These are phyloP conservation scores for Myxozyma neotropica DNA, from an alignment of 805 yeast genomes.

Conservation along the genomic window DNA sequence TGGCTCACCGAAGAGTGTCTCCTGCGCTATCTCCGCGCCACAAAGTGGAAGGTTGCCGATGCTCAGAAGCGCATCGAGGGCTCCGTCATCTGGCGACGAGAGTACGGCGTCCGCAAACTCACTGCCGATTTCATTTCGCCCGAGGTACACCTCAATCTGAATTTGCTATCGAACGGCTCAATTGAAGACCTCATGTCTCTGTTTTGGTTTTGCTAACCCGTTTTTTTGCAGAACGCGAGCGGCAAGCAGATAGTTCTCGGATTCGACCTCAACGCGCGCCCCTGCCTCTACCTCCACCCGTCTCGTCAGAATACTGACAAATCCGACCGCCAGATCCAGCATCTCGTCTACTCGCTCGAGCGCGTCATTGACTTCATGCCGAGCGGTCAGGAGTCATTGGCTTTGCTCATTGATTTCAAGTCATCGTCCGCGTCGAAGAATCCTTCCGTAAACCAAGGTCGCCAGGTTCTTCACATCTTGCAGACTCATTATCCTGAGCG, in stretches of 20 bases:
- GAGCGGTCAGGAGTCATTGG: constrained; percentile 90
- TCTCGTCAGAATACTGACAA: constrained; percentile 96
- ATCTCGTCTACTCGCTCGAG: constrained; percentile 88
- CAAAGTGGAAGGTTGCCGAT: constrained; percentile 79
- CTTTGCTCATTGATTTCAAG: constrained; percentile 89
- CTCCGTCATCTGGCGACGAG: constrained; percentile 91
- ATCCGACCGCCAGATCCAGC: constrained; percentile 91
- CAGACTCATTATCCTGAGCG: constrained; percentile 98
- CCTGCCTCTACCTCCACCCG: constrained; percentile 88
- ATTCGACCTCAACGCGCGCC: constrained; percentile 84
- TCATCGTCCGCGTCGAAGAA: constrained; percentile 72
- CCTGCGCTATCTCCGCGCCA: constrained; percentile 85
- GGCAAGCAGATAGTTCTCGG: constrained; percentile 94
- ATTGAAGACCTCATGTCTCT: constrained; percentile 44
- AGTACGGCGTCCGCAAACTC: constrained; percentile 69
- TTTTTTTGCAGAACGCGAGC: constrained; percentile 67
- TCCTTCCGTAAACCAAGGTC: constrained; percentile 87
- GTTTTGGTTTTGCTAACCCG: too few species aligned
- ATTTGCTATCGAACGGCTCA: neutral
- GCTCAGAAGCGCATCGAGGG: constrained; percentile 74
- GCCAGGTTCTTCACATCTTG: constrained; percentile 87
- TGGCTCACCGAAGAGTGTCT: constrained; percentile 95
- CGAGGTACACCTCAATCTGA: constrained; percentile 18
- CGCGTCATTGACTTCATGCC: constrained; percentile 95
- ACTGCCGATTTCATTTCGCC: constrained; percentile 41